These are phyloP conservation scores for Lachnellula arida DNA, from an alignment of 2,329 filamentous ascomycete genomes.

Conservation along the genomic window DNA sequence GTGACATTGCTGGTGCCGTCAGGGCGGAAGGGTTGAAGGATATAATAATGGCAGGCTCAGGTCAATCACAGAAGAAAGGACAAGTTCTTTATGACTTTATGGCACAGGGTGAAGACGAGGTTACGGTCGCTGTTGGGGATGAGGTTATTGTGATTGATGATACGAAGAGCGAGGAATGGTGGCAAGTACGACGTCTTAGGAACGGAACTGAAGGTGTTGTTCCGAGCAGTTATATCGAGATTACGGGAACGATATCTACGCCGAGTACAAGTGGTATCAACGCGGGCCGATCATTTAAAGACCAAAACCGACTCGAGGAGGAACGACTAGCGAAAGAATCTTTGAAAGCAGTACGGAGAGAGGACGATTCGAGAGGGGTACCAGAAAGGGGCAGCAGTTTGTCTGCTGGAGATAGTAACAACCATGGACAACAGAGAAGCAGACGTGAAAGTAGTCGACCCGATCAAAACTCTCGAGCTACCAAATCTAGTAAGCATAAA, in stretches of 20 bases:
- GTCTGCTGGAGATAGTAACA: constrained; percentile 60
- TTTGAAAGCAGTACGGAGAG: constrained; percentile 53
- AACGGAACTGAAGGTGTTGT: constrained; percentile 95
- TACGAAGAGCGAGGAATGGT: constrained; percentile 93
- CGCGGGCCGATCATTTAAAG: constrained; percentile 62
- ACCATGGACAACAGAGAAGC: constrained; percentile 65
- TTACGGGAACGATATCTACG: constrained; percentile 62
- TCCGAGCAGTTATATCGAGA: constrained; percentile 91
- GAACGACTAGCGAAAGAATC: constrained; percentile 78
- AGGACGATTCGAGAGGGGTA: constrained; percentile 57
- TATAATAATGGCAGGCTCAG: constrained; percentile 74
- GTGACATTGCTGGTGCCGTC: constrained; percentile 82
- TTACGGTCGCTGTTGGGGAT: constrained; percentile 83
- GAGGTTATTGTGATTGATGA: constrained; percentile 90
- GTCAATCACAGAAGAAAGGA: constrained; percentile 71
- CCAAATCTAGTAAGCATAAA: constrained; percentile 66
- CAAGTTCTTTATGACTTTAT: constrained; percentile 91
- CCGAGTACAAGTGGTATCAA: constrained; percentile 51
- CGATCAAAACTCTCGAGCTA: constrained; percentile 48
- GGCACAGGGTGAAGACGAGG: constrained; percentile 94
- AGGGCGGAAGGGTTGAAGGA: constrained; percentile 80
- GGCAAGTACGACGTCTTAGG: constrained; percentile 86
- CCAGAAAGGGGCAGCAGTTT: constrained; percentile 78
- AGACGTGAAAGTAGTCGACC: constrained; percentile 62
- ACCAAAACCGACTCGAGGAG: constrained; percentile 76